Conservation (phyloP, 106 monocot species). For the Dioscorea dumetorum region DNA sequence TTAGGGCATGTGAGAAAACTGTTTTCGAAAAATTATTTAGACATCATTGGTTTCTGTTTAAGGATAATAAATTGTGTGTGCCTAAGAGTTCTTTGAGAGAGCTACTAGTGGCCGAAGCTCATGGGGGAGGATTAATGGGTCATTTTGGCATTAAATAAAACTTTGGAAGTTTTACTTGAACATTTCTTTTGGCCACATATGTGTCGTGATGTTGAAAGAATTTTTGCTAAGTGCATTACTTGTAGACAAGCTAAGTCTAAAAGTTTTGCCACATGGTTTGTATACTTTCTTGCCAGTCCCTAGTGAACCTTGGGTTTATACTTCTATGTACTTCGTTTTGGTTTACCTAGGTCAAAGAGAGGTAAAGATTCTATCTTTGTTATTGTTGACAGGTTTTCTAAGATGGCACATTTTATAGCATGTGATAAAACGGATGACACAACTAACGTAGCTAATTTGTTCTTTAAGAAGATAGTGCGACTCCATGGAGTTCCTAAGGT, state of each 20-base stretch:
- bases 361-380: not conserved
- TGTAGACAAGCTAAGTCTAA: not conserved
- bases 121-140: not conserved
- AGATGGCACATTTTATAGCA: not conserved
- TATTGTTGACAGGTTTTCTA: not conserved
- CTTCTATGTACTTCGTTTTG: not conserved
- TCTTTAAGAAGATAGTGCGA: not conserved
- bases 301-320: not conserved
- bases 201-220: not conserved
- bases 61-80: too few relatives aligned
- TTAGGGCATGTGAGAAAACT: too few relatives aligned
- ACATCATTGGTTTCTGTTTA: too few relatives aligned
- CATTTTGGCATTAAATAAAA: not conserved
- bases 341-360: not conserved
- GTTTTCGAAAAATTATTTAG: too few relatives aligned
- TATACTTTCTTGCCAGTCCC: not conserved
- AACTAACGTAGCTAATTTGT: not conserved
- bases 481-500: not conserved
- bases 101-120: too few relatives aligned
- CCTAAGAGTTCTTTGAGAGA: too few relatives aligned
- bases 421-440: not conserved
- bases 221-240: not conserved
- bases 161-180: not conserved
- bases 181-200: not conserved
- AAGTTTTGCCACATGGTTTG: not conserved